Percentiles rank a stretch among this genome's conserved stretches.
phyloP scores from a whole-genome alignment of 2,329 filamentous ascomycete genomes.

The Alternaria sp. region DNA sequence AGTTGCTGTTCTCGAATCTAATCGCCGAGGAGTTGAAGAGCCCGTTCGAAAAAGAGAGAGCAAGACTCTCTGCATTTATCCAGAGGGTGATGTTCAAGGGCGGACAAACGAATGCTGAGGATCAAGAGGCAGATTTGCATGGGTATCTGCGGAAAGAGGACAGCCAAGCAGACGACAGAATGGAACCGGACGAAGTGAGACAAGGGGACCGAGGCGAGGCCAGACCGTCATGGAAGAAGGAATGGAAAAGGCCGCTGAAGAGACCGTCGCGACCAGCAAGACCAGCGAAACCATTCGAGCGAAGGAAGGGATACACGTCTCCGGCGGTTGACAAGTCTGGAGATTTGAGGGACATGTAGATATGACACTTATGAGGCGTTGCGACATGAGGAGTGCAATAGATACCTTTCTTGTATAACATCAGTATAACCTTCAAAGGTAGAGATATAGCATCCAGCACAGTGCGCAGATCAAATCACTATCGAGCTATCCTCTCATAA shows the following conservation, averaged over 20 bases:
- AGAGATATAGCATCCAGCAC: background rate
- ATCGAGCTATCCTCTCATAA: background rate
- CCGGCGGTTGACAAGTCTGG: background rate
- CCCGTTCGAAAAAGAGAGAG: constrained; percentile 38
- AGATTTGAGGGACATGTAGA: constrained; percentile 5
- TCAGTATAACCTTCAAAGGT: constrained; percentile 1
- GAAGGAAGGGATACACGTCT: constrained; percentile 2
- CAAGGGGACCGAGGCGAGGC: constrained; percentile 1
- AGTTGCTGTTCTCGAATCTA: constrained; percentile 41
- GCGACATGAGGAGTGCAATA: background rate
- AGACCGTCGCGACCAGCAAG: constrained; percentile 8
- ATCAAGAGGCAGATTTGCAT: constrained; percentile 23
- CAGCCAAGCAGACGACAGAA: background rate
- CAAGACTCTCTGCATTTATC: constrained; percentile 39
- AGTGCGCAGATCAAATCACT: background rate
- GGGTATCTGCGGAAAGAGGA: constrained; percentile 14
- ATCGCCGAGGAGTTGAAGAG: constrained; percentile 40
- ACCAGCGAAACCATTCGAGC: background rate
- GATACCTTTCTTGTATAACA: constrained; percentile 13
- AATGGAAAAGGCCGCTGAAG: constrained; percentile 23
- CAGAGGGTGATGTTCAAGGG: constrained; percentile 28
- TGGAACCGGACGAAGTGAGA: background rate
- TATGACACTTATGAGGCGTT: constrained; percentile 1
- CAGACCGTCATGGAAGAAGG: constrained; percentile 25
- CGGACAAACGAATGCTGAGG: constrained; percentile 1